Evolutionary conservation across 2,329 filamentous ascomycete species (phyloP), one percentile per base, ranked within the genome.

Genomic region (Davidsoniella australis): DNA sequence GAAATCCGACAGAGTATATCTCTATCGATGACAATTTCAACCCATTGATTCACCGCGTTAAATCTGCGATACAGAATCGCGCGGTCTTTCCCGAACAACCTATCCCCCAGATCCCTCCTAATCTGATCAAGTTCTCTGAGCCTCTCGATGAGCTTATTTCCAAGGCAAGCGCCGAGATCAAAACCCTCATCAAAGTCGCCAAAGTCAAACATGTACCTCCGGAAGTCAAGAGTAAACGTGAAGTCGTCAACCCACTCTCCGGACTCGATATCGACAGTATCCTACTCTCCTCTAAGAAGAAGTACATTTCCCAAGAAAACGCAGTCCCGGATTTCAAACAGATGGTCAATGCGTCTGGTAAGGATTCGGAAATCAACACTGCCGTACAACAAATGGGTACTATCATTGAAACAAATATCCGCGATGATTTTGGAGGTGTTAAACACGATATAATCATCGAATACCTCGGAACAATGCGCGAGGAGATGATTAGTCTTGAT

Each of bases 281-380:
- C 2, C 76, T 96, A 53, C 58, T 55, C 4, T 56, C 56, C n/a
- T 26, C 42, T 12, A 41, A 47, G 42, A 41, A 40, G 29, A 40
- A 5, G 1, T 18, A 26, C 10, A 69, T 78, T 18, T 68, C 69
- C 2, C 61, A 73, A 0, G 72, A 81, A 8, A 96, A 96, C 55
- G 78, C 88, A 1, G 78, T 96, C 4, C 87, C 91, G 0, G 85
- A 89, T 53, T 95, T 94, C 73, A 93, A 88, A 60, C 85, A 86
- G 61, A 73, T 80, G 2, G 69, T 96, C 14, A 69, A 69, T 1
- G 65, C 67, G 1, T 71, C 81, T 0, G 71, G 76, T 5, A 72
- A 79, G 24, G 66, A 81, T 1, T 66, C 73, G 1, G 69, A 73
- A 3, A 74, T 93, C 48, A 69, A 76, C 53, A 73, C 80, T 16